These are phyloP conservation scores for Suhomyces emberorum DNA, from an alignment of 805 yeast genomes.

Conservation along the genomic window DNA sequence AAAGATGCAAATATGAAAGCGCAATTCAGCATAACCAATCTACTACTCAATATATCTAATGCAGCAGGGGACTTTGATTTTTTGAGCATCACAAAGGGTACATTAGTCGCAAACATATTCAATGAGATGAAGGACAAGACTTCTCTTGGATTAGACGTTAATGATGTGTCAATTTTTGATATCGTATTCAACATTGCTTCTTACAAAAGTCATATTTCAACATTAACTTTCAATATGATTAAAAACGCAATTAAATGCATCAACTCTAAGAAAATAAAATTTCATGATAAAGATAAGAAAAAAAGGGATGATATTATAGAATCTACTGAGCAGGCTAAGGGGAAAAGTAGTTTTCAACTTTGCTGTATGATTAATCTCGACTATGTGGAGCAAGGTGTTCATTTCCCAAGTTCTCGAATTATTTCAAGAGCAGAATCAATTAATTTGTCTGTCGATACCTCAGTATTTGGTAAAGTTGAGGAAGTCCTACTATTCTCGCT, in stretches of 20 bases:
- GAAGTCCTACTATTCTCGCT: constrained; percentile 3
- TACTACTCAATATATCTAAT: constrained; percentile 3
- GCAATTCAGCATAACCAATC: constrained; percentile 6
- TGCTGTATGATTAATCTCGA: neutral
- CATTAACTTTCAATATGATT: constrained; percentile 12
- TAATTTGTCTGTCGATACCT: neutral
- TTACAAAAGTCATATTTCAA: constrained; percentile 20
- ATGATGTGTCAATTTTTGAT: constrained; percentile 5
- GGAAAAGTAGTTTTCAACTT: neutral
- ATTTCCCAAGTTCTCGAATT: neutral
- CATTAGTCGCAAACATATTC: neutral
- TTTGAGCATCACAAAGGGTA: constrained; percentile 12
- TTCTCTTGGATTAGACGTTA: constrained; percentile 9
- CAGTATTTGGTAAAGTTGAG: constrained; percentile 1
- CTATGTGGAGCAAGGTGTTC: constrained; percentile 1
- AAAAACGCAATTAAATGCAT: neutral
- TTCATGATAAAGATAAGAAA: too few species aligned
- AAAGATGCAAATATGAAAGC: neutral
- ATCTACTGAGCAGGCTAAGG: too few species aligned
- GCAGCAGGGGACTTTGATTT: constrained; percentile 11
- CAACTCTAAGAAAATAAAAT: neutral
- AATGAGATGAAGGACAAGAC: constrained; percentile 6
- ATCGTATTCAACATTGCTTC: constrained; percentile 12
- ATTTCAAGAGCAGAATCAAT: neutral
- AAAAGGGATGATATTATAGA: neutral